Percentiles rank a stretch among this genome's conserved stretches.
Conservation (phyloP, 2,329 filamentous ascomycete genomes). For the Myotisia sp. region DNA sequence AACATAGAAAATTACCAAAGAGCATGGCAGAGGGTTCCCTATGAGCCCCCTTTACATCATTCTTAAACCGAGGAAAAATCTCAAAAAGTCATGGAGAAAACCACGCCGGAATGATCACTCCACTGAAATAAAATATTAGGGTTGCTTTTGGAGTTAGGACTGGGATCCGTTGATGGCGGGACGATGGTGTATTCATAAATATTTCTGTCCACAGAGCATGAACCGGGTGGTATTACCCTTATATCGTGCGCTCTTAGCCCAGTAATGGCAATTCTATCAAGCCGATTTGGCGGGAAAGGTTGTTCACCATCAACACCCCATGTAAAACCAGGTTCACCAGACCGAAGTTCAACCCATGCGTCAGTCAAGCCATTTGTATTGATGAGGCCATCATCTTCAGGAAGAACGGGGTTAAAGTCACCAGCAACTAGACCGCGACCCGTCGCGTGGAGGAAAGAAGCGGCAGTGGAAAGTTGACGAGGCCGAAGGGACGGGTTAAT, state of each 20-base stretch:
- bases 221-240: constrained; percentile 13
- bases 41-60: too few relatives aligned
- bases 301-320: constrained; percentile 26
- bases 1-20: too few relatives aligned
- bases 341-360: constrained; percentile 21
- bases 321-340: constrained; percentile 22
- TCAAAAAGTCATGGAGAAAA: too few relatives aligned
- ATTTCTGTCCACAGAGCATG: too few relatives aligned
- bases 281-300: constrained; percentile 20
- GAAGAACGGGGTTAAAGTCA: constrained; percentile 29
- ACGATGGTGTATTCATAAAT: neutral
- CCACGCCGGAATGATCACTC: constrained; percentile 6
- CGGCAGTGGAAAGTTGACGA: constrained; percentile 18
- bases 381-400: constrained; percentile 22
- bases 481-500: constrained; percentile 20
- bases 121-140: neutral
- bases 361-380: constrained; percentile 22
- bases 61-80: too few relatives aligned
- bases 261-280: constrained; percentile 27
- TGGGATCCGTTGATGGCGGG: neutral
- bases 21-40: too few relatives aligned
- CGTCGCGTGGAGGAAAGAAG: constrained; percentile 16
- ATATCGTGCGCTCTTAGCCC: constrained; percentile 16
- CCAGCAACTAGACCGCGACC: constrained; percentile 25
- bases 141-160: neutral